Conservation (phyloP, 83 land plant species). For the Picea abies region DNA sequence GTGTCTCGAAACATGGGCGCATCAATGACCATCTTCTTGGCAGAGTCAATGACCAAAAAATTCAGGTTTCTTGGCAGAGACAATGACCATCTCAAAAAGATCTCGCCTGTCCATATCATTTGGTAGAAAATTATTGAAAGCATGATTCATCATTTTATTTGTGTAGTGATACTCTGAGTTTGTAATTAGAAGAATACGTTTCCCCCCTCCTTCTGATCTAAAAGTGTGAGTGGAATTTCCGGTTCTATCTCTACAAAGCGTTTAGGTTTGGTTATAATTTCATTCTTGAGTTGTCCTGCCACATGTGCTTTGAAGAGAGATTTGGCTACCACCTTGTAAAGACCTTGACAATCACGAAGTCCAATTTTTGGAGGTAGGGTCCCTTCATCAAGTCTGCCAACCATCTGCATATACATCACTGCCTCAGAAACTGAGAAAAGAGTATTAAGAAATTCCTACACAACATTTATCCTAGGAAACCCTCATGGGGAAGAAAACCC, state of each 20-base stretch:
- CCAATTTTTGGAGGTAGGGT: constrained; percentile 68
- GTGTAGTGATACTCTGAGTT: constrained; percentile 98
- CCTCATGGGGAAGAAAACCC: too few species aligned
- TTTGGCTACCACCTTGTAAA: constrained; percentile 91
- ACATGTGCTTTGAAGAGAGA: constrained; percentile 97
- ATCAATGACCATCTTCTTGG: too few species aligned
- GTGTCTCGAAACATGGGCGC: too few species aligned
- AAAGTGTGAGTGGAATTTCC: constrained; percentile 87
- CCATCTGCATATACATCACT: constrained; percentile 95
- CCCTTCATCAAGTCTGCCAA: constrained; percentile 91
- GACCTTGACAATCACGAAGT: constrained; percentile 83
- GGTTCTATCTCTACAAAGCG: constrained; percentile 95
- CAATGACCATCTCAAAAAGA: constrained; percentile 90
- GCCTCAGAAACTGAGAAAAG: constrained; percentile 97
- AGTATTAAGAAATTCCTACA: constrained; percentile 97
- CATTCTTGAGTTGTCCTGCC: constrained; percentile 93
- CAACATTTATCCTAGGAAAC: too few species aligned
- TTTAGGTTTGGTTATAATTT: constrained; percentile 90
- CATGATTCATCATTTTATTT: constrained; percentile 98
- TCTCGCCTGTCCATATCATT: constrained; percentile 93
- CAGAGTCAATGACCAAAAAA: too few species aligned
- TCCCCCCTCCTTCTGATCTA: constrained; percentile 40
- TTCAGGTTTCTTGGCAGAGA: too few species aligned
- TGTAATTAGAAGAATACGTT: constrained; percentile 83
- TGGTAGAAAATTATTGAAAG: constrained; percentile 92